Evolutionary conservation across 1,284 basidiomycete genomes (phyloP).

Genomic region (Ganoderma lingzhi): DNA sequence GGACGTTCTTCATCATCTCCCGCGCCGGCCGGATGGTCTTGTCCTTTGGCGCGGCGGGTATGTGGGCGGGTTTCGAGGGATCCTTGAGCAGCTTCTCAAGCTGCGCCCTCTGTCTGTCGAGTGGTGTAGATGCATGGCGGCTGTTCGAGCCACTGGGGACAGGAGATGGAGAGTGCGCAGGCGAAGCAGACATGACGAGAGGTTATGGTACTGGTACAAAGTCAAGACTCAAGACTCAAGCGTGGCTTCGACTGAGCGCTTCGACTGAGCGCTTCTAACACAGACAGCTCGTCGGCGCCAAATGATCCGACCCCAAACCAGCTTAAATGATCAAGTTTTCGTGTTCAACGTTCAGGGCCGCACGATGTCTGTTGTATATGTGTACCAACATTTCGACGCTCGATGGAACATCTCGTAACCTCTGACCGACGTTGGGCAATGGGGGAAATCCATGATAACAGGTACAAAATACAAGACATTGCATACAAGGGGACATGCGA

Average conservation of each 20-base stretch:
- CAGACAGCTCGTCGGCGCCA: no score
- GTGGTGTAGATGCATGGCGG: constrained; percentile 74
- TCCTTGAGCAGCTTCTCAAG: constrained; percentile 89
- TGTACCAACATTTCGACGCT: no score
- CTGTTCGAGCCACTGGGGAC: constrained; percentile 39
- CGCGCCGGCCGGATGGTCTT: constrained; percentile 81
- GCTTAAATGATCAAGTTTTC: no score
- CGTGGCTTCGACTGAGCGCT: no score
- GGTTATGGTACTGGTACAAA: neutral
- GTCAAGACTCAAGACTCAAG: neutral
- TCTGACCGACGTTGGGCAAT: neutral
- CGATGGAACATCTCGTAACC: no score
- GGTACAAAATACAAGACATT: constrained; percentile 27
- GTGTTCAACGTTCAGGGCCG: no score
- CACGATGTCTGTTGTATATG: no score
- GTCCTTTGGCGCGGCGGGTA: constrained; percentile 81
- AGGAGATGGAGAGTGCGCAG: constrained; percentile 37
- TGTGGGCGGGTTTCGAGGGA: constrained; percentile 79
- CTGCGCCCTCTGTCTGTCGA: constrained; percentile 79
- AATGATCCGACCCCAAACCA: no score
- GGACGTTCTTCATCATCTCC: constrained; percentile 99
- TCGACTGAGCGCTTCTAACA: no score
- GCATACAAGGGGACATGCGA: constrained; percentile 26
- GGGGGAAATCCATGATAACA: neutral
- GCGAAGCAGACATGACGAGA: constrained; percentile 37